phyloP scores from a whole-genome alignment of 257 asterid genomes.

The Solanum tacnaense region DNA sequence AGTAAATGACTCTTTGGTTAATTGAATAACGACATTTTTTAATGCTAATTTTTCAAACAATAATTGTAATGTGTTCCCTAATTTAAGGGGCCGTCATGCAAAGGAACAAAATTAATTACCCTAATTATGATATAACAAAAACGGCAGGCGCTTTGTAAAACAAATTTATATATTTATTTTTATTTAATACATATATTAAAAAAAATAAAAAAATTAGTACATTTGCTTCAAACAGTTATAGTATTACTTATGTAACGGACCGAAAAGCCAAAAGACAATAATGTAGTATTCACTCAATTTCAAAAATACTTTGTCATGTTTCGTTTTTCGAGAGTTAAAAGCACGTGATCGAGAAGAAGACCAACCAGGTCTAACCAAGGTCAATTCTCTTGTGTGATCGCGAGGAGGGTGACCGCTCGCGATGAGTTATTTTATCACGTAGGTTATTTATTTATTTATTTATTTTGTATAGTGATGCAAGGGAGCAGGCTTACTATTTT shows the following conservation, averaged over 20 bases:
- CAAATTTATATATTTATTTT: neutral
- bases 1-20: neutral
- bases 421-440: neutral
- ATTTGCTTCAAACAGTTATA: neutral
- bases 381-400: neutral
- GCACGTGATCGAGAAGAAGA: too few relatives aligned
- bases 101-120: neutral
- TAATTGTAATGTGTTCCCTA: conserved; percentile 1
- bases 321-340: neutral
- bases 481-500: neutral
- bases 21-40: neutral
- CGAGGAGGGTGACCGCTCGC: neutral
- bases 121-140: neutral
- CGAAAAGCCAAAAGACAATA: too few relatives aligned
- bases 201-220: neutral
- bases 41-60: neutral
- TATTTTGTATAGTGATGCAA: neutral
- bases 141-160: neutral
- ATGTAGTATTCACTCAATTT: neutral
- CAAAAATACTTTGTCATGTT: neutral
- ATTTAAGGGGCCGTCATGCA: neutral
- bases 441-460: neutral
- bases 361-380: neutral
- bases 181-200: neutral
- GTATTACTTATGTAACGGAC: too few relatives aligned